A percentile compares a stretch with the other conserved stretches of the same genome.
Evolutionary conservation across 805 yeast genomes (phyloP).

Genomic region (Starmerella lactis-condensi): DNA sequence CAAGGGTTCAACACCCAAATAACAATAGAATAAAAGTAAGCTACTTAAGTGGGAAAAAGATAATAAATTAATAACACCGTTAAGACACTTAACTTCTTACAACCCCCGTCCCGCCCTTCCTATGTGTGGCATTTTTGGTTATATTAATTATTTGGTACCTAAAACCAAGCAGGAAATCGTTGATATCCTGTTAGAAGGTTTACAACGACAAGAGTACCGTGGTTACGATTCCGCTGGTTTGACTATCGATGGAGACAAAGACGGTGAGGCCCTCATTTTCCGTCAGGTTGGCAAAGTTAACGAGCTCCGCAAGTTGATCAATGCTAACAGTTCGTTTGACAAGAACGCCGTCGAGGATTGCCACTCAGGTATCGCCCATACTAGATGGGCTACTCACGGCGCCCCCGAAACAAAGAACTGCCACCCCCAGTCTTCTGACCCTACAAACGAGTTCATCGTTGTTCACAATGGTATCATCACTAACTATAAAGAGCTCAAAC

Average conservation of each 20-base stretch:
- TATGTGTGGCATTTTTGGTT: constrained; percentile 91
- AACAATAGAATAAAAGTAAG: no score
- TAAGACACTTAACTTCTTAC: no score
- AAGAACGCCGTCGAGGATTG: constrained; percentile 43
- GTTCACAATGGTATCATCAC: constrained; percentile 98
- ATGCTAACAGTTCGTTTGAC: constrained; percentile 29
- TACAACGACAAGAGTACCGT: constrained; percentile 77
- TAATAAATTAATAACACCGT: no score
- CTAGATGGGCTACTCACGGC: constrained; percentile 99
- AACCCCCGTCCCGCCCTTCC: no score
- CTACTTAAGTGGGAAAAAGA: no score
- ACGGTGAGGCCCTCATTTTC: constrained; percentile 50
- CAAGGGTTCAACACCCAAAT: no score
- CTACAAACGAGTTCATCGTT: constrained; percentile 62
- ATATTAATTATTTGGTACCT: constrained; percentile 86
- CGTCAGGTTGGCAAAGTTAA: constrained; percentile 86
- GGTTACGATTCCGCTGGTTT: constrained; percentile 97
- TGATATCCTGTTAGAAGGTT: constrained; percentile 60
- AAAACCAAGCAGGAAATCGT: constrained; percentile 83
- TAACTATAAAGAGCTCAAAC: constrained; percentile 78
- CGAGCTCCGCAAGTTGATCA: constrained; percentile 47
- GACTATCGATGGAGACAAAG: constrained; percentile 78
- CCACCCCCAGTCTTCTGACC: constrained; percentile 90
- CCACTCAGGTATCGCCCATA: constrained; percentile 95
- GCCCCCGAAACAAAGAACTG: constrained; percentile 71